phyloP scores from a whole-genome alignment of 352 stramenopile genomes.

The Phytophthora palmivora region DNA sequence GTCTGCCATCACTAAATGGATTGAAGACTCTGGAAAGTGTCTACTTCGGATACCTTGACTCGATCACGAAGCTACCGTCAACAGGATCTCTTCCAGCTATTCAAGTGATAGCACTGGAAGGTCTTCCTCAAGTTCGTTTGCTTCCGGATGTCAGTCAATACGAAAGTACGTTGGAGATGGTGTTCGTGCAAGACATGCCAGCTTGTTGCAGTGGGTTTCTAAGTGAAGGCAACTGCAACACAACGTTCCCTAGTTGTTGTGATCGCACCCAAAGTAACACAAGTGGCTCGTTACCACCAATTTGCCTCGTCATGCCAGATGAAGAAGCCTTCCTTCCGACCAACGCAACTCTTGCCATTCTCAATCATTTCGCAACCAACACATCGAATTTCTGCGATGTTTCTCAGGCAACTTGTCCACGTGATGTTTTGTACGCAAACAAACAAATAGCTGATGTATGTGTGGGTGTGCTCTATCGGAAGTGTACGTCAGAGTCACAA shows the following conservation, averaged over 20 bases:
- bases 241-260: slow-evolving; percentile 37
- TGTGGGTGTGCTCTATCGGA: slow-evolving; percentile 28
- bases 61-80: slow-evolving; percentile 17
- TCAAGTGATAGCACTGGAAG: slow-evolving; percentile 32
- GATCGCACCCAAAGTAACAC: not conserved
- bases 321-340: slow-evolving; percentile 14
- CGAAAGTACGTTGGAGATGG: slow-evolving; percentile 22
- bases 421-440: no score
- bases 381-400: slow-evolving; percentile 35
- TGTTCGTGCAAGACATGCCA: slow-evolving; percentile 34
- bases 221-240: slow-evolving; percentile 31
- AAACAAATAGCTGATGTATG: slow-evolving; percentile 14
- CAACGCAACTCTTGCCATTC: slow-evolving; percentile 12
- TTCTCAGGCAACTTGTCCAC: slow-evolving; percentile 22
- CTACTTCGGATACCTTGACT: slow-evolving; percentile 34
- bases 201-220: slow-evolving; percentile 43
- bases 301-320: slow-evolving; percentile 19
- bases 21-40: slow-evolving; percentile 25
- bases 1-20: slow-evolving; percentile 22
- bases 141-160: slow-evolving; percentile 32
- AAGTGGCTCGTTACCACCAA: slow-evolving; percentile 4
- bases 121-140: slow-evolving; percentile 14
- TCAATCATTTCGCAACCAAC: slow-evolving; percentile 20
- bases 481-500: slow-evolving; percentile 17
- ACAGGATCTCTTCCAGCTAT: slow-evolving; percentile 17